Conservation (phyloP, 805 yeast genomes). For the Yarrowia keelungensis region DNA sequence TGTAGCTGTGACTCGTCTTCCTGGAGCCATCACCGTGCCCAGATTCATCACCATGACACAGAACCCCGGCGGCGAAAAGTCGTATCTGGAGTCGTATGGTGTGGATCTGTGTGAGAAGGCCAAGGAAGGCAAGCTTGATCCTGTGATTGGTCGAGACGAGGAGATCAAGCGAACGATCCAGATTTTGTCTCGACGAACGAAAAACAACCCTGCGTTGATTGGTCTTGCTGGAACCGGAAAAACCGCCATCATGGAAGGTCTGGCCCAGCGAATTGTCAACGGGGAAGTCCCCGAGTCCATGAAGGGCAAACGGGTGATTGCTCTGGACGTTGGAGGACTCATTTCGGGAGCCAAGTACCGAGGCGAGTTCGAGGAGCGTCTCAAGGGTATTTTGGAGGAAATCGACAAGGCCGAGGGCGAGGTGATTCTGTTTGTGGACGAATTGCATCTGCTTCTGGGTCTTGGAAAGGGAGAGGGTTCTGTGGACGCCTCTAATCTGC, state of each 20-base stretch:
- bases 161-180: slow-evolving; percentile 94
- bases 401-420: slow-evolving; percentile 78
- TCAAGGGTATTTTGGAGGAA: slow-evolving; percentile 81
- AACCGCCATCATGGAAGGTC: slow-evolving; percentile 94
- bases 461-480: slow-evolving; percentile 94
- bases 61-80: slow-evolving; percentile 31
- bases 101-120: slow-evolving; percentile 87
- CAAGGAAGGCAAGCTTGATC: slow-evolving; percentile 87
- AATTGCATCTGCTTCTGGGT: slow-evolving; percentile 86
- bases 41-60: slow-evolving; percentile 27
- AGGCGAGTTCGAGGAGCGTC: slow-evolving; percentile 94
- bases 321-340: slow-evolving; percentile 85
- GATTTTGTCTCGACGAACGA: slow-evolving; percentile 88
- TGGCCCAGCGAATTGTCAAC: slow-evolving; percentile 89
- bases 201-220: slow-evolving; percentile 92
- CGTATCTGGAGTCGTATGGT: slow-evolving; percentile 74
- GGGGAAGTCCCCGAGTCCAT: slow-evolving; percentile 95
- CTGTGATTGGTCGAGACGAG: slow-evolving; percentile 96
- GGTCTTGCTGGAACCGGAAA: slow-evolving; percentile 99
- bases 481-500: slow-evolving; percentile 90
- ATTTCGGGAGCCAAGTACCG: slow-evolving; percentile 95
- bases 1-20: background rate
- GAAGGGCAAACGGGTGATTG: slow-evolving; percentile 81
- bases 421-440: slow-evolving; percentile 86
- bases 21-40: background rate